Percentiles rank a stretch among this genome's conserved stretches.
Evolutionary conservation across 495 filamentous ascomycete genomes (phyloP).

Genomic region (Lasiosphaeria hispida): DNA sequence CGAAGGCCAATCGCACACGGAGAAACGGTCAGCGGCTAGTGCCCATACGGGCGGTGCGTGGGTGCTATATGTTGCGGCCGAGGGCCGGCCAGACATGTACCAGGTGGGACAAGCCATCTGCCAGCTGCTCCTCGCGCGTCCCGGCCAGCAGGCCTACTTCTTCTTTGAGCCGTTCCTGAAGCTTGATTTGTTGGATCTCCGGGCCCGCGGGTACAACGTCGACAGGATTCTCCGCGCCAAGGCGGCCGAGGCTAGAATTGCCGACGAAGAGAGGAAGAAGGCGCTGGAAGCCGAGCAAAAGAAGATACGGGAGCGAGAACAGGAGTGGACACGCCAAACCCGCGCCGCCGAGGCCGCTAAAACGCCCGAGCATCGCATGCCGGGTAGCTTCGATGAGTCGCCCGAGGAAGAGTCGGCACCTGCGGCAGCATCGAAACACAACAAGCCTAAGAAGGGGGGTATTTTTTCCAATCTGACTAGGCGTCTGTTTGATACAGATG

Average conservation of each 20-base stretch:
- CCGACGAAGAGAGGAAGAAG: conserved; percentile 74
- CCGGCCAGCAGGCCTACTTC: conserved; percentile 78
- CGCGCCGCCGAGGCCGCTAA: conserved; percentile 34
- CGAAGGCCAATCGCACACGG: conserved; percentile 60
- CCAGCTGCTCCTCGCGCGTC: conserved; percentile 72
- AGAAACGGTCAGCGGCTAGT: conserved; percentile 66
- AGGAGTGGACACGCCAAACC: conserved; percentile 49
- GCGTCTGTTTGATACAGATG: conserved; percentile 55
- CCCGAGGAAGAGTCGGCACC: conserved; percentile 41
- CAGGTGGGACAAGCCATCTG: conserved; percentile 85
- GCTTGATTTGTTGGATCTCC: conserved; percentile 69
- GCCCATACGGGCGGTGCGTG: conserved; percentile 28
- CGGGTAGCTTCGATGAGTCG: conserved; percentile 58
- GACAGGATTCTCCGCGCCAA: conserved; percentile 84
- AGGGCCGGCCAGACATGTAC: conserved; percentile 68
- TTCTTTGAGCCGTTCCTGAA: conserved; percentile 85
- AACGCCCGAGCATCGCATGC: conserved; percentile 31
- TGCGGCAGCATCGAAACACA: conserved; percentile 15
- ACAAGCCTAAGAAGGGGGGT: conserved; percentile 28
- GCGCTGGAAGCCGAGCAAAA: conserved; percentile 72
- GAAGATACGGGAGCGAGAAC: conserved; percentile 59
- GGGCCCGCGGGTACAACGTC: conserved; percentile 87
- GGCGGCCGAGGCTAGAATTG: conserved; percentile 78
- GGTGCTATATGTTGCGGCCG: conserved; percentile 51
- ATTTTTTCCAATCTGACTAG: conserved; percentile 65